These are phyloP conservation scores for Monosporascus ibericus DNA, from an alignment of 2,329 filamentous ascomycete species.

Conservation along the genomic window DNA sequence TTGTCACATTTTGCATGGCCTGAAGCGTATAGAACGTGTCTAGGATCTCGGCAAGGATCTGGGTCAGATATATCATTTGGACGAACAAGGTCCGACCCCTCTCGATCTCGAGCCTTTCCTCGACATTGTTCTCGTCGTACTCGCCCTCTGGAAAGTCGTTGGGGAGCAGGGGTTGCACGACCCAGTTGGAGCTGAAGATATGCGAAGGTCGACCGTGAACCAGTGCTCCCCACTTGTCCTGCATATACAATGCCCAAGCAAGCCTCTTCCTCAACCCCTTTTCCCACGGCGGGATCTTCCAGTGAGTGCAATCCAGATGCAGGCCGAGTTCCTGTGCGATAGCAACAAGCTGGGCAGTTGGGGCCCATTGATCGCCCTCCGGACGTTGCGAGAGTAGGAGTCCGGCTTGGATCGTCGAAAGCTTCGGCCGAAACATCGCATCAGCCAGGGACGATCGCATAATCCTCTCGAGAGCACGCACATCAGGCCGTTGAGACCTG, in stretches of 20 bases:
- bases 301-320: conserved; percentile 78
- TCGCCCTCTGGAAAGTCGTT: conserved; percentile 62
- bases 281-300: conserved; percentile 88
- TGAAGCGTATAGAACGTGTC: conserved; percentile 77
- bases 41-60: conserved; percentile 72
- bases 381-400: conserved; percentile 68
- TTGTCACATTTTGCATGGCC: conserved; percentile 62
- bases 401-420: conserved; percentile 74
- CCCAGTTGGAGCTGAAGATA: conserved; percentile 53
- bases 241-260: conserved; percentile 89
- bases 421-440: conserved; percentile 74
- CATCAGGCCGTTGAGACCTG: conserved; percentile 60
- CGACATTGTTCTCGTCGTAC: conserved; percentile 54
- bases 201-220: conserved; percentile 71
- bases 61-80: conserved; percentile 69
- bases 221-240: conserved; percentile 79
- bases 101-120: conserved; percentile 60
- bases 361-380: conserved; percentile 73
- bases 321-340: conserved; percentile 82
- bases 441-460: conserved; percentile 67
- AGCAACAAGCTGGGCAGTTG: conserved; percentile 82
- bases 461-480: conserved; percentile 66
- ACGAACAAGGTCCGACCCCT: conserved; percentile 65
- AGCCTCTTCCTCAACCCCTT: conserved; percentile 77
- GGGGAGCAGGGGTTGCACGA: conserved; percentile 49